Percentiles rank a stretch among this genome's conserved stretches.
phyloP scores from a whole-genome alignment of 176 grass and related monocot genomes.

The sorghum (Sorghum bicolor) region DNA sequence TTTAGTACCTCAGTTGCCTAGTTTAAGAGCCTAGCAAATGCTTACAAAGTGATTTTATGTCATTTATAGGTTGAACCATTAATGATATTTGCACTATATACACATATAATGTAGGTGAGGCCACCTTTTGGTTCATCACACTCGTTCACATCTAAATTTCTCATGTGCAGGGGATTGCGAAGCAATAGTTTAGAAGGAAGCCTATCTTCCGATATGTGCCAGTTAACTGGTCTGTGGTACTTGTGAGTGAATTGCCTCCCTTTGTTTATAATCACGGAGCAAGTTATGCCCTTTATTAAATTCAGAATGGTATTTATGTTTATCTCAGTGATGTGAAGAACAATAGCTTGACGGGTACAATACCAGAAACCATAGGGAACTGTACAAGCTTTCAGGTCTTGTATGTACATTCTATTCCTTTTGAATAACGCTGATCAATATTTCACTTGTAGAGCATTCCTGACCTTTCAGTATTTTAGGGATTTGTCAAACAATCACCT shows the following conservation, averaged over 20 bases:
- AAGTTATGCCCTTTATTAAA: neutral
- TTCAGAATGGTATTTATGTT: slow-evolving; percentile 18
- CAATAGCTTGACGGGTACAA: slow-evolving; percentile 85
- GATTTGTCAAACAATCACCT: slow-evolving; percentile 91
- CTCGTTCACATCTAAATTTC: slow-evolving; percentile 21
- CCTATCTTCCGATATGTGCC: slow-evolving; percentile 86
- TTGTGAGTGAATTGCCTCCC: slow-evolving; percentile 63
- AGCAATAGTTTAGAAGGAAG: slow-evolving; percentile 81
- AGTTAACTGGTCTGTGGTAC: slow-evolving; percentile 95
- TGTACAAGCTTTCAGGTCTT: slow-evolving; percentile 99
- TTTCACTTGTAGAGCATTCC: neutral
- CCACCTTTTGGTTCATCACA: neutral
- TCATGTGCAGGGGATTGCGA: slow-evolving; percentile 63
- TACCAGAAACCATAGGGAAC: slow-evolving; percentile 84
- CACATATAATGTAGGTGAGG: neutral
- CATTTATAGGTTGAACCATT: neutral
- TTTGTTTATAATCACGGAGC: neutral
- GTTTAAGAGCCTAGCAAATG: slow-evolving; percentile 2
- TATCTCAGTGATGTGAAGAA: slow-evolving; percentile 85
- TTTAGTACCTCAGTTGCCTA: neutral
- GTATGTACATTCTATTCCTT: slow-evolving; percentile 47
- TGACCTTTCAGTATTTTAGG: slow-evolving; percentile 40
- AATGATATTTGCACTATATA: neutral
- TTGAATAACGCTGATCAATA: neutral
- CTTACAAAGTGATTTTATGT: neutral